These are phyloP conservation scores for Pseudocercospora fijiensis DNA, from an alignment of 2,329 filamentous ascomycete genomes.

Conservation along the genomic window DNA sequence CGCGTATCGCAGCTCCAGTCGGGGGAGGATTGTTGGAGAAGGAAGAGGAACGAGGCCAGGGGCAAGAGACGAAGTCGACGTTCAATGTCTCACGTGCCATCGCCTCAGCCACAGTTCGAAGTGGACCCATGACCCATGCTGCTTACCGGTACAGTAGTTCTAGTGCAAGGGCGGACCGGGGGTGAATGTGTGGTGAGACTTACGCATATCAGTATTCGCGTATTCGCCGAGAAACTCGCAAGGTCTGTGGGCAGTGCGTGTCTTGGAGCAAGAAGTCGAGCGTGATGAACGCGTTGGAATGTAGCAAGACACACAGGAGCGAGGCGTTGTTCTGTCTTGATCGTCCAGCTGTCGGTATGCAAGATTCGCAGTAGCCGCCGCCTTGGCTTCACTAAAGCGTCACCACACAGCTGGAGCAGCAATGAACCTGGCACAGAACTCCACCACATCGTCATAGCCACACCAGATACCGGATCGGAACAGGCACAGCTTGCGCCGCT, in stretches of 20 bases:
- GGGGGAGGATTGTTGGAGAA: slow-evolving; percentile 15
- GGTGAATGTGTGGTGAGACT: slow-evolving; percentile 1
- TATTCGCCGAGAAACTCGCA: slow-evolving; percentile 1
- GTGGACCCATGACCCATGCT: neutral
- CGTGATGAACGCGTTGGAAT: neutral
- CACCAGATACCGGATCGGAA: neutral
- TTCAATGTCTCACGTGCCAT: neutral
- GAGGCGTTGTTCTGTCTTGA: neutral
- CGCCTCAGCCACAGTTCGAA: neutral
- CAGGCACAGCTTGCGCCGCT: neutral
- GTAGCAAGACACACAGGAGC: neutral
- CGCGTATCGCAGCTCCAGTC: slow-evolving; percentile 17
- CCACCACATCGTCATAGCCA: neutral
- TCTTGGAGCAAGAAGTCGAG: neutral
- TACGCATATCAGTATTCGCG: slow-evolving; percentile 9
- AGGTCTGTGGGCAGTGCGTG: slow-evolving; percentile 1
- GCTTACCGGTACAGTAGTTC: no score
- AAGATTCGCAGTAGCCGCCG: neutral
- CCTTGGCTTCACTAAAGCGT: neutral
- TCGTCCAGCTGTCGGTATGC: neutral
- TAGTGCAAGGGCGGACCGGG: neutral
- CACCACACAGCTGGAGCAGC: neutral
- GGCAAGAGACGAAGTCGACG: neutral
- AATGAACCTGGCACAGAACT: neutral
- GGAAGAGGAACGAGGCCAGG: neutral